These are phyloP conservation scores for Fomitopsis serialis DNA, from an alignment of 768 basidiomycete species.

Conservation along the genomic window DNA sequence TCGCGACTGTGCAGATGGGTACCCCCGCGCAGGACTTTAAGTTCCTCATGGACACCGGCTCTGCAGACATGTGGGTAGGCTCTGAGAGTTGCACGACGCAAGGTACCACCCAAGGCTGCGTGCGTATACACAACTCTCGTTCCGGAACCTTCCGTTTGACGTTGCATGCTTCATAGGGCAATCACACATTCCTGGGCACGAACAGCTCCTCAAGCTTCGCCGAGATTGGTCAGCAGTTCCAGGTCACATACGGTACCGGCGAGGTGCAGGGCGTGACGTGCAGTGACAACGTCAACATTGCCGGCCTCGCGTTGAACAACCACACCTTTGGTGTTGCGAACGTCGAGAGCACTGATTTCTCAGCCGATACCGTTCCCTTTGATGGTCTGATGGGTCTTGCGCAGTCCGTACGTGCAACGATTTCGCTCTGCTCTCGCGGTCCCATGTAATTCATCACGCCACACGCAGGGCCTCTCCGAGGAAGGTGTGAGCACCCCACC, in stretches of 20 bases:
- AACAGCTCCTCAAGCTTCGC: conserved; percentile 58
- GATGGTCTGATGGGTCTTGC: conserved; percentile 80
- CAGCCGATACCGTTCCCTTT: conserved; percentile 41
- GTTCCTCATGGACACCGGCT: conserved; percentile 43
- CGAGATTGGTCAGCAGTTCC: conserved; percentile 44
- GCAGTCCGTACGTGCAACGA: conserved; percentile 46
- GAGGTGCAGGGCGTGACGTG: conserved; percentile 59
- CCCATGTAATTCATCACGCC: not conserved
- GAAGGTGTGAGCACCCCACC: conserved; percentile 64
- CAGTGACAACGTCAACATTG: conserved; percentile 58
- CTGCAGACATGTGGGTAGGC: conserved; percentile 41
- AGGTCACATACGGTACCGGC: conserved; percentile 68
- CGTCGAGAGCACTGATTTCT: conserved; percentile 58
- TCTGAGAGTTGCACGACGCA: conserved; percentile 23
- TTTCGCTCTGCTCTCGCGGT: conserved; percentile 1
- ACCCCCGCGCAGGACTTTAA: conserved; percentile 38
- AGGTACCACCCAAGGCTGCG: conserved; percentile 24
- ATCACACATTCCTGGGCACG: conserved; percentile 62
- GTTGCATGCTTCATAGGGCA: conserved; percentile 34
- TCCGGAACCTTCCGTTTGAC: conserved; percentile 1
- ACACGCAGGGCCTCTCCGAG: conserved; percentile 52
- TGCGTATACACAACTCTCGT: conserved; percentile 20
- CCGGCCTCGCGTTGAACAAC: conserved; percentile 47
- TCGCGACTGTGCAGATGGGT: conserved; percentile 38
- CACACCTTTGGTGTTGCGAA: conserved; percentile 69